Percentiles rank a stretch among this genome's conserved stretches.
phyloP scores from a whole-genome alignment of 139 green algal genomes.

The Gonium pectorale region DNA sequence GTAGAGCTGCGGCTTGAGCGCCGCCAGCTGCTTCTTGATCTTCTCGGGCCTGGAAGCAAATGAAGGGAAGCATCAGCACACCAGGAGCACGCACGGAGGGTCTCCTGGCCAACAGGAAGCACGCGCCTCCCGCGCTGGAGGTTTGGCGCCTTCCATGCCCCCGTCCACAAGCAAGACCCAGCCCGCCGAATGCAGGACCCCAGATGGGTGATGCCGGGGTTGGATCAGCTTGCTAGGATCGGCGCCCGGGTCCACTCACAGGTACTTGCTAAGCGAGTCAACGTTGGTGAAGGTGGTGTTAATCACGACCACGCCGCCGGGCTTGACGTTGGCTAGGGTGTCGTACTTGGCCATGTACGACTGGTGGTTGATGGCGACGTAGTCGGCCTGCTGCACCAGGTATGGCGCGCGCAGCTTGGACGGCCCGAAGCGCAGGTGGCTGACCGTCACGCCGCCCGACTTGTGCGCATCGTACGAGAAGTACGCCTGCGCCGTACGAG shows the following conservation, averaged over 20 bases:
- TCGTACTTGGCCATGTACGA: constrained; percentile 68
- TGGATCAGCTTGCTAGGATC: no score
- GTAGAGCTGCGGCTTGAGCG: constrained; percentile 51
- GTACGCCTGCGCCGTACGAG: no score
- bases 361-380: constrained; percentile 54
- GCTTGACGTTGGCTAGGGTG: constrained; percentile 52
- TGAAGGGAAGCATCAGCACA: no score
- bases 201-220: no score
- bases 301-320: constrained; percentile 62
- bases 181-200: no score
- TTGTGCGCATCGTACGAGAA: constrained; percentile 73
- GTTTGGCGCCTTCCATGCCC: no score
- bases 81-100: no score
- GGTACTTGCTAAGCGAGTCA: constrained; percentile 39
- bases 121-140: no score
- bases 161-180: no score
- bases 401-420: constrained; percentile 58
- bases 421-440: constrained; percentile 70
- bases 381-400: constrained; percentile 67
- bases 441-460: constrained; percentile 66
- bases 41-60: constrained; percentile 27
- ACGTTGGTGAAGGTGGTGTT: constrained; percentile 61
- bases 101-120: no score
- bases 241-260: background rate
- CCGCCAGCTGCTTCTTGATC: constrained; percentile 52